Evolutionary conservation across 306 rosid genomes (phyloP).

Genomic region (Neltuma alba): DNA sequence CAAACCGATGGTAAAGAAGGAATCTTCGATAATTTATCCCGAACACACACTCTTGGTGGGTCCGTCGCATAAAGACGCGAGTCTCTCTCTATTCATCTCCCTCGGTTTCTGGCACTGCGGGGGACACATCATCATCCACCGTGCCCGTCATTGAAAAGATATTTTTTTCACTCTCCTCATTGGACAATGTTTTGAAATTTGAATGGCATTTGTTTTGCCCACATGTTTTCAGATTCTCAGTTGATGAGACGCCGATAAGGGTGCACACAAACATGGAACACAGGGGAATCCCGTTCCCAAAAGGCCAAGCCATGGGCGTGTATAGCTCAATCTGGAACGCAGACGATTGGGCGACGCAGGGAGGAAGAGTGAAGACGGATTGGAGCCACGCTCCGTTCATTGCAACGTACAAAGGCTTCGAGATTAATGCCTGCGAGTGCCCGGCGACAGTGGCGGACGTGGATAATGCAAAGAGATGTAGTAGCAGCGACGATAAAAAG

Average conservation of each 20-base stretch:
- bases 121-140: constrained; percentile 22
- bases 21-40: constrained; percentile 46
- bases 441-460: constrained; percentile 43
- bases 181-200: background rate
- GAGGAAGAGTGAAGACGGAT: constrained; percentile 88
- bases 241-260: constrained; percentile 88
- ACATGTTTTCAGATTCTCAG: constrained; percentile 55
- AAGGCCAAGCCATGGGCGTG: constrained; percentile 90
- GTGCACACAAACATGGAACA: constrained; percentile 89
- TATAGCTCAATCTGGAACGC: constrained; percentile 97
- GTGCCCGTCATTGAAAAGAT: background rate
- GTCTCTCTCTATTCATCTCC: constrained; percentile 20
- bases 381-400: constrained; percentile 91
- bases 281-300: constrained; percentile 74
- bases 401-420: constrained; percentile 64
- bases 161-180: background rate
- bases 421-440: constrained; percentile 71
- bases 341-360: constrained; percentile 98
- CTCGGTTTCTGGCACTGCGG: constrained; percentile 14
- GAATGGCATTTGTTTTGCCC: background rate
- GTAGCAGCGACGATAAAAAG: constrained; percentile 54
- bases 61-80: background rate
- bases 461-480: constrained; percentile 56
- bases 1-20: constrained; percentile 20
- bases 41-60: background rate